phyloP scores from a whole-genome alignment of 1,139 yeast genomes.

The Petasospora rhodanensis region DNA sequence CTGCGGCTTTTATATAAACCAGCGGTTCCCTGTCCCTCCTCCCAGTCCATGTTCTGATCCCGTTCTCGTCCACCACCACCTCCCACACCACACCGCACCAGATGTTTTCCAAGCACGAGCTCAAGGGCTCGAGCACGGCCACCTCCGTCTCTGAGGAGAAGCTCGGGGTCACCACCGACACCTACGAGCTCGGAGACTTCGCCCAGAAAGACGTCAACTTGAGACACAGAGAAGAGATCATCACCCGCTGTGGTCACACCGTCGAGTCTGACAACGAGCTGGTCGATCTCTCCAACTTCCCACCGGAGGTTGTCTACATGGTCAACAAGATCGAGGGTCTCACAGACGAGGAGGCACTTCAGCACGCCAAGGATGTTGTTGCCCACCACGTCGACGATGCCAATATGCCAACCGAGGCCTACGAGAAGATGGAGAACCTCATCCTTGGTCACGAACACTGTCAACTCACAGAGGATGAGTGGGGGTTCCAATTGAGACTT shows the following conservation, averaged over 20 bases:
- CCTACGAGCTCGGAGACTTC: too few species aligned
- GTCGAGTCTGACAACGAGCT: constrained; percentile 9
- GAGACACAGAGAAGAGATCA: constrained; percentile 10
- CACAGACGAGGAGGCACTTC: constrained; percentile 35
- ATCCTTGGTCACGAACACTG: constrained; percentile 22
- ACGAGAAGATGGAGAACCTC: constrained; percentile 27
- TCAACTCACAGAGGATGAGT: constrained; percentile 3
- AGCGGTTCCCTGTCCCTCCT: too few species aligned
- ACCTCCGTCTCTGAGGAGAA: too few species aligned
- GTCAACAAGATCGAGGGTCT: constrained; percentile 9
- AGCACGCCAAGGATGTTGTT: too few species aligned
- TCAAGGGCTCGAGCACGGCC: too few species aligned
- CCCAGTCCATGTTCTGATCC: too few species aligned
- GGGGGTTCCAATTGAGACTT: constrained; percentile 23
- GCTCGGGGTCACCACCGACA: too few species aligned
- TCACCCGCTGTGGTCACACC: constrained; percentile 12
- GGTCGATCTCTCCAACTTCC: constrained; percentile 3
- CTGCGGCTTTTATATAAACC: too few species aligned
- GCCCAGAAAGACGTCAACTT: constrained; percentile 8
- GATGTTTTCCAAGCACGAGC: too few species aligned
- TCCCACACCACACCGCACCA: too few species aligned
- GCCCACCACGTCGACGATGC: too few species aligned
- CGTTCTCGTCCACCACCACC: too few species aligned
- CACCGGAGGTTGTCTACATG: constrained; percentile 10
- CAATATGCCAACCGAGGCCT: constrained; percentile 35